Conservation (phyloP, 2,329 filamentous ascomycete genomes). For the Colletotrichum lini region DNA sequence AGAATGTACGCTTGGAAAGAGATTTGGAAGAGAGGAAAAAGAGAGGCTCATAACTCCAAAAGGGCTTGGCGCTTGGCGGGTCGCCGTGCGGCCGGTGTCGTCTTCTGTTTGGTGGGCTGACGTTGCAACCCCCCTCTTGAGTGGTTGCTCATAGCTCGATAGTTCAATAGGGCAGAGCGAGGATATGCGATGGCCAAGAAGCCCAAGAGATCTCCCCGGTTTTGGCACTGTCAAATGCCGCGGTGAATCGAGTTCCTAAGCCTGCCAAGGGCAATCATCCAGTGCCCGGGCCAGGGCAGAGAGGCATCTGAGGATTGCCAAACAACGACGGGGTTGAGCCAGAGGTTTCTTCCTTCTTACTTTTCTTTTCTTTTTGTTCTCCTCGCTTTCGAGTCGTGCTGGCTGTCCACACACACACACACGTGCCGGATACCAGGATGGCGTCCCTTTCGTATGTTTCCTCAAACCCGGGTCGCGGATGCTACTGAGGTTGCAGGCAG, state of each 20-base stretch:
- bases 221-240: slow-evolving; percentile 22
- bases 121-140: not conserved
- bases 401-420: not conserved
- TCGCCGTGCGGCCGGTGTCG: slow-evolving; percentile 38
- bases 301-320: not conserved
- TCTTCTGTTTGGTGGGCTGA: slow-evolving; percentile 22
- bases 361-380: too few species aligned
- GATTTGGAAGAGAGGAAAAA: slow-evolving; percentile 13
- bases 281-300: not conserved
- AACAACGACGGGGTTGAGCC: slow-evolving; percentile 22
- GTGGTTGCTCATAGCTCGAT: too few species aligned
- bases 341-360: not conserved
- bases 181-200: slow-evolving; percentile 30
- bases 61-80: slow-evolving; percentile 38
- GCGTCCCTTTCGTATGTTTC: slow-evolving; percentile 34
- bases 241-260: slow-evolving; percentile 7
- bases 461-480: slow-evolving; percentile 11
- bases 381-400: slow-evolving; percentile 26
- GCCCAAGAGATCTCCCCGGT: slow-evolving; percentile 35
- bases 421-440: slow-evolving; percentile 14
- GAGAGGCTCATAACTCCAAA: slow-evolving; percentile 19
- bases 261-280: slow-evolving; percentile 35
- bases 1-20: not conserved
- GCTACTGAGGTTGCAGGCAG: too few species aligned
- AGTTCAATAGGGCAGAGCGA: slow-evolving; percentile 10